Base-by-base conservation (phyloP, 2,329 filamentous ascomycete species). In the Botrytis squamosa region DNA sequence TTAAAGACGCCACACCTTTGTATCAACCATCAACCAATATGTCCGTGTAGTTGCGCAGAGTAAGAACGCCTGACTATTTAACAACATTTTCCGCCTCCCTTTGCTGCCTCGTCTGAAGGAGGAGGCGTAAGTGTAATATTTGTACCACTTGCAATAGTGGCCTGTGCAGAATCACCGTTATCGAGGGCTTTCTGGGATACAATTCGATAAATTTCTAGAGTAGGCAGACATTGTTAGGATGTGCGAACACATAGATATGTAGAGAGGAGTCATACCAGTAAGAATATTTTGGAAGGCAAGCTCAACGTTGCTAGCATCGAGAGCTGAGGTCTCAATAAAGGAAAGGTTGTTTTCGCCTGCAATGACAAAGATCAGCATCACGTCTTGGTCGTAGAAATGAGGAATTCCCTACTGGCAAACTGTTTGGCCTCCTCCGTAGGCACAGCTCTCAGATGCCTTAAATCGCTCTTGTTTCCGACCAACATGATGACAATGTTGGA, bases 401-500 rank as follows among this genome's bases (percentile, higher is more conserved):
- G 60, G 20, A 29, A 44, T 38, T 67, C 22, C 88, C 77, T 85
- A 97, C 95, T 98, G 73, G 96, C 96, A 90, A 99, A 99, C 77
- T 93, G 89, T 86, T 98, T 99, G 80, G 95, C 96, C 85, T 98
- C 95, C 83, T 99, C 96, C 75, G 96, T 99, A 70, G 96, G 94
- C 78, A 99, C 96, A 78, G 96, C 96, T 83, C 96, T 90, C 82
- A 99, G 88, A 86, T 99, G 96, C 85, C 95, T 93, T 92, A 98
- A 92, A 97, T 99, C 96, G 85, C 95, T 98, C 92, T 99, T 99
- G 91, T 99, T 99, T 84, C 96, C 96, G 73, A 98, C 96, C 81
- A 99, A 88, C 96, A 99, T 99, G 83, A 99, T 99, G 81, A 99
- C 95, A 81, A 98, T 98, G 86, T 98, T 98, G 81, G 94, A 95